Evolutionary conservation across 805 yeast genomes (phyloP).

Genomic region (Barnettozyma salicaria): DNA sequence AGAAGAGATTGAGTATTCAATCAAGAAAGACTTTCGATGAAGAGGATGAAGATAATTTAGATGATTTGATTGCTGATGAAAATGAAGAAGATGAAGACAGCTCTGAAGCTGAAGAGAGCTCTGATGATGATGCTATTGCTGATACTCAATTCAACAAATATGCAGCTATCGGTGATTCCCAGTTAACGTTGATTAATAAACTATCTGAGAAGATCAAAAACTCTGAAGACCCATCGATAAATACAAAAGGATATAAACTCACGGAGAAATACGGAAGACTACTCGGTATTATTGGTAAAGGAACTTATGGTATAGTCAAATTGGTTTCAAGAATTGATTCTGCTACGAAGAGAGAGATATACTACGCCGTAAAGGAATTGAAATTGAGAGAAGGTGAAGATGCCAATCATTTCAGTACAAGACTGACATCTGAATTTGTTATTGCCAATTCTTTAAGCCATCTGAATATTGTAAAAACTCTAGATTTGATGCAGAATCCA

Average conservation of each 20-base stretch:
- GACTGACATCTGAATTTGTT: slow-evolving; percentile 87
- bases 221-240: slow-evolving; percentile 19
- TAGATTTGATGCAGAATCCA: slow-evolving; percentile 73
- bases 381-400: slow-evolving; percentile 94
- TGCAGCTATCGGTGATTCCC: slow-evolving; percentile 46
- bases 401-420: slow-evolving; percentile 89
- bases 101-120: slow-evolving; percentile 8
- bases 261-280: slow-evolving; percentile 45
- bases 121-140: slow-evolving; percentile 6
- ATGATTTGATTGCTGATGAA: slow-evolving; percentile 7
- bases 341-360: slow-evolving; percentile 63
- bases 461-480: slow-evolving; percentile 69
- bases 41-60: slow-evolving; percentile 12
- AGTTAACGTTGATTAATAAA: slow-evolving; percentile 41
- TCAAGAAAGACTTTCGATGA: slow-evolving; percentile 21
- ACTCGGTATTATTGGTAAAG: slow-evolving; percentile 72
- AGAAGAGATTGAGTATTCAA: slow-evolving; percentile 25
- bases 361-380: slow-evolving; percentile 96
- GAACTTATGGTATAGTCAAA: slow-evolving; percentile 97
- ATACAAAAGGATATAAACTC: slow-evolving; percentile 30
- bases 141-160: slow-evolving; percentile 10
- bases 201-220: slow-evolving; percentile 43
- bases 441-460: slow-evolving; percentile 73
- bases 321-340: slow-evolving; percentile 89
- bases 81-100: slow-evolving; percentile 6